These are phyloP conservation scores for Cyberlindnera saturnus DNA, from an alignment of 805 yeast species.

Conservation along the genomic window DNA sequence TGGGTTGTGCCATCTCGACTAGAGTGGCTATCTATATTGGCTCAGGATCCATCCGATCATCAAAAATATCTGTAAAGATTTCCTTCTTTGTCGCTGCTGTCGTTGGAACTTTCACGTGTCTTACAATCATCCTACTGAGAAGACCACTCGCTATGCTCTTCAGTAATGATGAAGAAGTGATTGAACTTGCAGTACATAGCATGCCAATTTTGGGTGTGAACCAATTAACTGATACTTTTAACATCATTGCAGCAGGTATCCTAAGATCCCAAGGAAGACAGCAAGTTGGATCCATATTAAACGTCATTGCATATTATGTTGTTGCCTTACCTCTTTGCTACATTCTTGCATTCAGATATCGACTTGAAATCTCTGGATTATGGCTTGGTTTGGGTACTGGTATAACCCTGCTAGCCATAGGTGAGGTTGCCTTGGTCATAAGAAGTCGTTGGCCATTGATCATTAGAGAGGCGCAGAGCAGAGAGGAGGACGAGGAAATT, in stretches of 20 bases:
- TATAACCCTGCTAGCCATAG: slow-evolving; percentile 43
- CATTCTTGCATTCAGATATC: slow-evolving; percentile 44
- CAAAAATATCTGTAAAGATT: slow-evolving; percentile 37
- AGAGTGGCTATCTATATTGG: slow-evolving; percentile 72
- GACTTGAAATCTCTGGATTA: slow-evolving; percentile 51
- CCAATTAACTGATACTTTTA: slow-evolving; percentile 65
- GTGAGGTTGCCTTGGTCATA: slow-evolving; percentile 41
- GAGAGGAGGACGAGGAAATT: slow-evolving; percentile 26
- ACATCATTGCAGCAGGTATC: slow-evolving; percentile 67
- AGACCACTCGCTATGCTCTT: slow-evolving; percentile 50
- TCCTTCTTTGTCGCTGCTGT: slow-evolving; percentile 40
- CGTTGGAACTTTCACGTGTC: slow-evolving; percentile 46
- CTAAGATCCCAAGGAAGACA: slow-evolving; percentile 76
- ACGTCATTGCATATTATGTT: slow-evolving; percentile 63
- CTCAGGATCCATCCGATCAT: slow-evolving; percentile 38
- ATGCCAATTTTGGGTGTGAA: slow-evolving; percentile 62
- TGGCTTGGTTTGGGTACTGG: slow-evolving; percentile 76
- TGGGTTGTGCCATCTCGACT: slow-evolving; percentile 66
- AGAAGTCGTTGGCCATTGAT: slow-evolving; percentile 50
- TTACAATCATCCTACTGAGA: slow-evolving; percentile 40
- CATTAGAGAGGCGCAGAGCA: slow-evolving; percentile 25
- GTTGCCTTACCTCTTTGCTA: slow-evolving; percentile 66
- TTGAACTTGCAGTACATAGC: slow-evolving; percentile 41
- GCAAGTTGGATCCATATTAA: slow-evolving; percentile 62
- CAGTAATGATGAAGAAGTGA: slow-evolving; percentile 56